Evolutionary conservation across 2,329 filamentous ascomycete species (phyloP), one percentile per base, ranked within the genome.

Genomic region (Ceratocystis harringtonii): DNA sequence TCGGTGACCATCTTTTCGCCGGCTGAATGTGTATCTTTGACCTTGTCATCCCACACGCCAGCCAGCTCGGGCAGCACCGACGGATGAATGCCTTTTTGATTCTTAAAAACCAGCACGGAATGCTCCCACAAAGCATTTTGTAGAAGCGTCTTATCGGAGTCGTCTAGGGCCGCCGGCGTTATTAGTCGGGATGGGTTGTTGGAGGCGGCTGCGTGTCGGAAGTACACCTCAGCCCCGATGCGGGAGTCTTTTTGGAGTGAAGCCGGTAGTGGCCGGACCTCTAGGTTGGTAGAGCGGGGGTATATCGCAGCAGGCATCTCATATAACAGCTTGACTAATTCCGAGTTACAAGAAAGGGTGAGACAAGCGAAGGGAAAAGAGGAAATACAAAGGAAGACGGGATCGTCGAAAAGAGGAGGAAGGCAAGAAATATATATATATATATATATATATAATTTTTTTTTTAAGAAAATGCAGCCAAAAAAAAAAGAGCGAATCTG

Each of bases 1-100:
- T 67, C 66, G 7, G 50, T 67, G 28, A 67, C 66, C 62, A 67
- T 65, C 58, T 67, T 67, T 28, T 67, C 66, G 6, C 66, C 66
- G 3, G 66, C 66, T 17, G 66, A 67, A 41, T 67, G 66, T 2
- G 66, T 67, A 22, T 62, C 61, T 45, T 67, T 67, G 45, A 67
- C 36, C 25, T 61, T 65, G 32, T 67, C 66, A 58, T 67, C 66
- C 66, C 66, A 67, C 30, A 67, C 32, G 36, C 66, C 62, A 4
- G 66, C 66, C 45, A 67, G 32, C 10, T 36, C 48, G 8, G 62
- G 62, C 30, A 67, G 36, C 25, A 67, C 66, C 22, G 61, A 61
- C 15, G 66, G 66, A 6, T 65, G 44, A 19, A 67, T 61, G 1
- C 66, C 66, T 15, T 65, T 67, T 62, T 67, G 66, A 0, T 58